Evolutionary conservation across 2,329 filamentous ascomycete species (phyloP), one percentile per base, ranked within the genome.

Genomic region (Phaeosphaeriaceae sp.): DNA sequence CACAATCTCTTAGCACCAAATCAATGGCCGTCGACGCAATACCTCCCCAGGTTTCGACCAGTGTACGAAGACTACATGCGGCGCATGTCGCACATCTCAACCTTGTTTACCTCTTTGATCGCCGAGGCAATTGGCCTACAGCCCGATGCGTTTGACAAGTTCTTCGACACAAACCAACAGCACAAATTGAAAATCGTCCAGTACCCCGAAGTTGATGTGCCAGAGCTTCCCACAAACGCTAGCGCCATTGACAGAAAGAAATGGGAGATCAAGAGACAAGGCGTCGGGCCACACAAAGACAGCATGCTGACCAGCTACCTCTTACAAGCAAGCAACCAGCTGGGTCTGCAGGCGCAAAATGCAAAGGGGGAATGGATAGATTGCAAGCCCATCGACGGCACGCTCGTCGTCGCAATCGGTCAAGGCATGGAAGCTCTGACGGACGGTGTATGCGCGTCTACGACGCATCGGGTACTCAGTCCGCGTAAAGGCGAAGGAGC

Each of bases 151-250:
- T 96, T 96, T 76, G 81, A 87, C 72, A 87, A 86, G 68, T 96
- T 93, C 82, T 94, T 94, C 78, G 91, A 93, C 73, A 67, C 68
- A 1, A 78, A 84, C 44, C 83, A 81, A 80, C 92, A 95, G 79
- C 91, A 96, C 81, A 96, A 96, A 81, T 84, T 96, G 69, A 96
- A 96, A 81, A 89, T 96, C 58, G 89, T 96, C 59, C 92, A 91
- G 80, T 96, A 95, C 72, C 92, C 92, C 0, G 92, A 95, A 60
- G 73, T 76, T 73, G 71, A 74, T 49, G 64, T 76, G 19, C 65
- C 71, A 3, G 69, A 76, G 48, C 58, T 76, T 27, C 59, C 69
- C 7, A 48, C 56, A 1, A 63, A 56, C 4, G 73, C 73, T 0
- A 74, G 63, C 53, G 69, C 74, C 25, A 66, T 73, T 25, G 76